Evolutionary conservation across 2,329 filamentous ascomycete species (phyloP), one percentile per base, ranked within the genome.

Genomic region (Aspergillus sp.): DNA sequence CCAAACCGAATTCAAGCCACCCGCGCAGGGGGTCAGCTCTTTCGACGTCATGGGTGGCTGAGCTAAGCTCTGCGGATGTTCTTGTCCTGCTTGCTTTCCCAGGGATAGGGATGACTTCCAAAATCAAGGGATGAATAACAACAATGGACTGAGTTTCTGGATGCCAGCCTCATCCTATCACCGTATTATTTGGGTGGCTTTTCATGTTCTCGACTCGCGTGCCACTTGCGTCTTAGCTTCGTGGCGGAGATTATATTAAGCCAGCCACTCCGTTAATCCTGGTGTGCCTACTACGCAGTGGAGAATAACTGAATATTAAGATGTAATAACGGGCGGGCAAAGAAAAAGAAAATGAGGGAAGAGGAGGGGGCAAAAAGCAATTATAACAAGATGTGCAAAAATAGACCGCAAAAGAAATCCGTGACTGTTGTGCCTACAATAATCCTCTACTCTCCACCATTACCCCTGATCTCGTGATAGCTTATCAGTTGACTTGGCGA

Each of bases 401-500:
- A 15, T 15, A 36, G 11, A 36, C 10, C 11, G 41, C 41, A 23
- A 13, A 13, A 23, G 19, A 23, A 44, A 11, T 13, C 17, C 19
- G 1, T 23, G 19, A 23, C 5, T 19, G 19, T 19, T 21, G 41
- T 21, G 17, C 8, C 19, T 42, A 21, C 32, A 36, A 36, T 5
- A 13, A 2, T 19, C 17, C 39, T 19, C n/a, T 19, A 42, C 15
- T 42, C 39, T 44, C 17, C 10, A 44, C 41, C 8, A 11, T 11
- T 44, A 21, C 41, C 41, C 41, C 19, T 44, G 41, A 44, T 23
- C 19, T 44, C 10, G 41, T 21, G 10, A 23, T 15, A 57, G 51
- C 59, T 63, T 57, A 59, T 62, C 59, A 57, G 56, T 59, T 59
- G 53, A 58, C 62, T 59, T 54, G 56, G 54, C 58, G 41, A 59